Conservation (phyloP, 2,329 filamentous ascomycete species). For the Colletotrichum sp. region DNA sequence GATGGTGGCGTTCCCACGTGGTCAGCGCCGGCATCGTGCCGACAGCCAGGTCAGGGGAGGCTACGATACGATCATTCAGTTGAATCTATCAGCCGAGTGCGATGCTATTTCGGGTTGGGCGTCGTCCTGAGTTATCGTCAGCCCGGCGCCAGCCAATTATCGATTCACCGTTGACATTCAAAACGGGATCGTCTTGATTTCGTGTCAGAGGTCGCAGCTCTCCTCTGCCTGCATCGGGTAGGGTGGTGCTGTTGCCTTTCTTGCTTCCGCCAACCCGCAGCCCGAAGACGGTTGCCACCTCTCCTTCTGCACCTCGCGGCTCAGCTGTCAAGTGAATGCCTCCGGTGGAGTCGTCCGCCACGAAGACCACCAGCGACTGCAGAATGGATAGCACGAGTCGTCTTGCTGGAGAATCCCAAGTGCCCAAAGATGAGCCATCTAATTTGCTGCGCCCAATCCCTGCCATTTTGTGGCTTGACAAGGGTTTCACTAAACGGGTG, state of each 20-base stretch:
- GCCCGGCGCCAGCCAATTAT: not conserved
- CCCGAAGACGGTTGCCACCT: not conserved
- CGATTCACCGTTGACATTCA: not conserved
- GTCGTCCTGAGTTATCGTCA: not conserved
- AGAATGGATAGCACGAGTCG: not conserved
- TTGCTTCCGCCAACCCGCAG: not conserved
- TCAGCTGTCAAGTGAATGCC: not conserved
- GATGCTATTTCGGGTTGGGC: not conserved
- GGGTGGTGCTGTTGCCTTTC: not conserved
- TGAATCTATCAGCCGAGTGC: not conserved
- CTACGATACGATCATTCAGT: not conserved
- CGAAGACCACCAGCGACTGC: not conserved
- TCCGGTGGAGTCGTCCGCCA: not conserved
- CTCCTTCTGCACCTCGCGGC: not conserved
- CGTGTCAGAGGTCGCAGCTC: not conserved
- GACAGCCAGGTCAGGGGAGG: not conserved
- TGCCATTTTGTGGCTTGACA: conserved; percentile 5
- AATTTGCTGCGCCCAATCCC: not conserved
- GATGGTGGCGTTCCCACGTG: conserved; percentile 7
- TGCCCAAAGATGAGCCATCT: not conserved
- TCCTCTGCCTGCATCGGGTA: not conserved
- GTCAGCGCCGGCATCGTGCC: not conserved
- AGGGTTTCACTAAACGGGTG: conserved; percentile 12
- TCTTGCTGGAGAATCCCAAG: not conserved
- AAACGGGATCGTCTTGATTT: not conserved